phyloP scores from a whole-genome alignment of 2,329 filamentous ascomycete genomes.

The Neofusicoccum sp. region DNA sequence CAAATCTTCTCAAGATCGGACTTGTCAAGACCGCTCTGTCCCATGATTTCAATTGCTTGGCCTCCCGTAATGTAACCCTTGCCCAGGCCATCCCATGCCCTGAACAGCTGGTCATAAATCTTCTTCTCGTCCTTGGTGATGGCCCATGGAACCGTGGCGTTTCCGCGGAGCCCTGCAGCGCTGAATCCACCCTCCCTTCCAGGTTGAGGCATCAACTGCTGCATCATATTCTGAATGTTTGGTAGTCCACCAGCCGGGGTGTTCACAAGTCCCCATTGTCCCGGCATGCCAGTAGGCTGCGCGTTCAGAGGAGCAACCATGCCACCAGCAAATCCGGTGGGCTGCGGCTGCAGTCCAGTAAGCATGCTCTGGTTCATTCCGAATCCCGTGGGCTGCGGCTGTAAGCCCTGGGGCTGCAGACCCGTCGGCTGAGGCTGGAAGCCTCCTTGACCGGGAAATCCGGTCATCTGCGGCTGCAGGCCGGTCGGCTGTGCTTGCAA shows the following conservation, averaged over 20 bases:
- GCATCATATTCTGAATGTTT: constrained; percentile 89
- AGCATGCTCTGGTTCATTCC: constrained; percentile 61
- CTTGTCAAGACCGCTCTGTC: constrained; percentile 91
- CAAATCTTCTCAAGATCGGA: constrained; percentile 88
- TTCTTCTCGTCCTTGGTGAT: constrained; percentile 99
- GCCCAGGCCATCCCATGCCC: constrained; percentile 91
- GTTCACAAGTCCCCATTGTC: constrained; percentile 98
- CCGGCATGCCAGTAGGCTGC: constrained; percentile 91
- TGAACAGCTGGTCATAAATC: constrained; percentile 92
- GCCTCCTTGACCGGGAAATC: constrained; percentile 50
- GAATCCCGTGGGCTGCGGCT: constrained; percentile 78
- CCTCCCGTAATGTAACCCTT: constrained; percentile 92
- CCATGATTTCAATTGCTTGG: constrained; percentile 95
- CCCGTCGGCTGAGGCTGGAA: constrained; percentile 43
- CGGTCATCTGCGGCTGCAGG: constrained; percentile 43
- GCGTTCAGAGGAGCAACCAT: constrained; percentile 71
- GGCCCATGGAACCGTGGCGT: constrained; percentile 96
- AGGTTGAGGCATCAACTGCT: constrained; percentile 95
- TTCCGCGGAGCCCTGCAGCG: constrained; percentile 84
- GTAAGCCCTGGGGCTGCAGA: constrained; percentile 60
- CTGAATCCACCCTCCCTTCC: constrained; percentile 88
- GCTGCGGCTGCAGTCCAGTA: constrained; percentile 82
- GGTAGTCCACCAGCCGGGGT: constrained; percentile 85
- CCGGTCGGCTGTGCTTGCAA: constrained; percentile 56
- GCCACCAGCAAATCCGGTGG: constrained; percentile 64